Percentiles rank a stretch among this genome's conserved stretches.
Evolutionary conservation across 345 rosid genomes (phyloP).

Genomic region (Ricinus communis): DNA sequence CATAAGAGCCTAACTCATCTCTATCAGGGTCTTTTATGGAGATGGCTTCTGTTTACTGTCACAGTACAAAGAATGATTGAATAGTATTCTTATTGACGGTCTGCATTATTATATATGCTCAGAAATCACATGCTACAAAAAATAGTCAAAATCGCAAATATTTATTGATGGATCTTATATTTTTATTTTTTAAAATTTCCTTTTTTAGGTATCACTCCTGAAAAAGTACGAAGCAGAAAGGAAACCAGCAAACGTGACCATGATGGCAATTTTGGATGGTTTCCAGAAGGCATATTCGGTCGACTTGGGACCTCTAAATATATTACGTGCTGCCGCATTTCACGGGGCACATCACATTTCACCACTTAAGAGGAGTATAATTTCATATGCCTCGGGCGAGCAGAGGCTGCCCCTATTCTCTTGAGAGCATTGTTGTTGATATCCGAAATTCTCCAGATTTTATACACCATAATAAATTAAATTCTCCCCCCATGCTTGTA

Average conservation of each 20-base stretch:
- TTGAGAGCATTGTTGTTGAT: constrained; percentile 3
- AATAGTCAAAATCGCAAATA: too few species aligned
- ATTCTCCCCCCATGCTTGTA: background rate
- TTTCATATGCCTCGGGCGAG: constrained; percentile 84
- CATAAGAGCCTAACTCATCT: background rate
- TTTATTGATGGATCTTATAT: too few species aligned
- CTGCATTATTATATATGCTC: too few species aligned
- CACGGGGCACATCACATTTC: constrained; percentile 75
- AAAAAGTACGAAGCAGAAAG: constrained; percentile 78
- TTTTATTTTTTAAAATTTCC: background rate
- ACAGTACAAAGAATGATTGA: too few species aligned
- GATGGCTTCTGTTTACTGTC: too few species aligned
- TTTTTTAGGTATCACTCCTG: constrained; percentile 49
- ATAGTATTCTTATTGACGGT: too few species aligned
- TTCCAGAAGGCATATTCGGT: constrained; percentile 82
- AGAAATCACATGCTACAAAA: too few species aligned
- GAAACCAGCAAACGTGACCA: constrained; percentile 67
- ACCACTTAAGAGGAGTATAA: constrained; percentile 74
- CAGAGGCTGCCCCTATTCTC: constrained; percentile 54
- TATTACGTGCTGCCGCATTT: constrained; percentile 78
- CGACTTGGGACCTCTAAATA: constrained; percentile 79
- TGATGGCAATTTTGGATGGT: constrained; percentile 92
- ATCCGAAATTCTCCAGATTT: background rate
- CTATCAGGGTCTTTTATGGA: background rate
- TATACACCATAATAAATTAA: background rate